Conservation (phyloP, 1,139 yeast genomes). For the Taiozyma sp. region DNA sequence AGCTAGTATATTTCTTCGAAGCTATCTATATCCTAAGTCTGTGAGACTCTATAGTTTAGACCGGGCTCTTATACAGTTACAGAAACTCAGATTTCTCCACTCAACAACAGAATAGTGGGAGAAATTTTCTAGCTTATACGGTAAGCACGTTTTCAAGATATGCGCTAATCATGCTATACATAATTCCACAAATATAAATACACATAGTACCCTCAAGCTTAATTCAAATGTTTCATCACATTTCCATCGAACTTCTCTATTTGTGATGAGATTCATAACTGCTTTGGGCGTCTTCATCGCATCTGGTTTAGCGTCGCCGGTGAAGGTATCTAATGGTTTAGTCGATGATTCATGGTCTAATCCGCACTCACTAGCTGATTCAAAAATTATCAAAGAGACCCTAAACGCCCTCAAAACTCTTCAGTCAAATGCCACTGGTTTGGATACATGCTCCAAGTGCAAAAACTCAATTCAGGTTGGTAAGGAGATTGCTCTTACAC, state of each 20-base stretch:
- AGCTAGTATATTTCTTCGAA: too few relatives aligned
- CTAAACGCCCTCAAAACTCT: slow-evolving; percentile 10
- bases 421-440: slow-evolving; percentile 11
- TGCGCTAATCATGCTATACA: background rate
- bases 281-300: background rate
- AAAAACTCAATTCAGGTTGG: slow-evolving; percentile 32
- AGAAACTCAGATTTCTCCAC: too few relatives aligned
- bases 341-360: background rate
- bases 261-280: background rate
- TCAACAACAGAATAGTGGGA: too few relatives aligned
- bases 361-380: slow-evolving; percentile 9
- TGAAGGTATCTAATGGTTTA: background rate
- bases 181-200: background rate
- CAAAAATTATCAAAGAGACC: slow-evolving; percentile 9
- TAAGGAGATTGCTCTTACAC: slow-evolving; percentile 34
- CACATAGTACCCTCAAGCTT: background rate
- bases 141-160: background rate
- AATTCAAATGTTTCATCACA: background rate
- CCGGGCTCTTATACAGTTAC: too few relatives aligned
- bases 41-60: too few relatives aligned
- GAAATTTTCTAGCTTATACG: too few relatives aligned
- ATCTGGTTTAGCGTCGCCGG: background rate
- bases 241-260: background rate
- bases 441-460: slow-evolving; percentile 13
- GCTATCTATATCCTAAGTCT: too few relatives aligned